Percentiles rank a stretch among this genome's conserved stretches.
These are phyloP conservation scores for Candida germanica DNA, from an alignment of 805 yeast genomes.

Conservation along the genomic window DNA sequence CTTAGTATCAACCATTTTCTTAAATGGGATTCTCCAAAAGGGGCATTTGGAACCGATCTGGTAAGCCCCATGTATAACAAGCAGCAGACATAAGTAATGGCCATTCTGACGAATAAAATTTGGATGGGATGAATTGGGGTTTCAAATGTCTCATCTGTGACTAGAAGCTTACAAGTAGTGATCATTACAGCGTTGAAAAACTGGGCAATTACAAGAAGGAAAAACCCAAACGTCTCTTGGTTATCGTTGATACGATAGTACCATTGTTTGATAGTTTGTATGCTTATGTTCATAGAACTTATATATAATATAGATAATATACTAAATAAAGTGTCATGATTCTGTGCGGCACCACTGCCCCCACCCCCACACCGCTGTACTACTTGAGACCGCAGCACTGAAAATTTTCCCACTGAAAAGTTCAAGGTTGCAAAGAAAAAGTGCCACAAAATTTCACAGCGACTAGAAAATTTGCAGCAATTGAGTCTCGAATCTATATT, in stretches of 20 bases:
- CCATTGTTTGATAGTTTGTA: too few species aligned
- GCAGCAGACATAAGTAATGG: constrained; percentile 62
- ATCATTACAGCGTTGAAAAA: constrained; percentile 77
- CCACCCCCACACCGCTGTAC: too few species aligned
- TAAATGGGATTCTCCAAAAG: constrained; percentile 64
- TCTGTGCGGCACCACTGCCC: too few species aligned
- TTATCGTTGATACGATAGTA: not conserved
- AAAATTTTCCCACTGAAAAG: too few species aligned
- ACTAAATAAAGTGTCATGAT: too few species aligned
- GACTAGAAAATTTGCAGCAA: not conserved
- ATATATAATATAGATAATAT: too few species aligned
- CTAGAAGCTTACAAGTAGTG: constrained; percentile 69
- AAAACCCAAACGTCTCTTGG: constrained; percentile 42
- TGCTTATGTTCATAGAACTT: too few species aligned
- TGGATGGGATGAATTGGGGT: constrained; percentile 74
- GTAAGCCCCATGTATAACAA: constrained; percentile 50
- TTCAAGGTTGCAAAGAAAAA: too few species aligned
- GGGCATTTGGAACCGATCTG: constrained; percentile 52
- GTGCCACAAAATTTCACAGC: too few species aligned
- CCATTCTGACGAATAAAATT: constrained; percentile 74
- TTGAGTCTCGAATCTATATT: not conserved
- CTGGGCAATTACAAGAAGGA: constrained; percentile 59
- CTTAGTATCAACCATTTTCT: constrained; percentile 55
- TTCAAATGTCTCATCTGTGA: constrained; percentile 56
- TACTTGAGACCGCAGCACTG: too few species aligned